phyloP scores from a whole-genome alignment of 2,329 filamentous ascomycete species.

The Aspergillus udagawae region DNA sequence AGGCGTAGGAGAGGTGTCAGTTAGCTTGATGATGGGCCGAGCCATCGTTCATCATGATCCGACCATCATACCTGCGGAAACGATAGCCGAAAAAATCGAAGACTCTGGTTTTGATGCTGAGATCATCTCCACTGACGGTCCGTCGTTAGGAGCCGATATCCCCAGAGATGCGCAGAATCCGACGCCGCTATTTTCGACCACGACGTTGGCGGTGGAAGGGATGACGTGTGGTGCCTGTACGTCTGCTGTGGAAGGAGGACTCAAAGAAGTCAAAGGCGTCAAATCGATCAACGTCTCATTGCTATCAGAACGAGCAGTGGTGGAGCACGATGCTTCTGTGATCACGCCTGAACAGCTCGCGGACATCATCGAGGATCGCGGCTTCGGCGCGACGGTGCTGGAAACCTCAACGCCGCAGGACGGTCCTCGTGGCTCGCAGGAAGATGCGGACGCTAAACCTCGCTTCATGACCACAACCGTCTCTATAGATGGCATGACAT shows the following conservation, averaged over 20 bases:
- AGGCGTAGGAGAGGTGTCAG: conserved; percentile 80
- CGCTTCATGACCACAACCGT: conserved; percentile 69
- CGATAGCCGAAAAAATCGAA: conserved; percentile 81
- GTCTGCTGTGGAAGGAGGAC: conserved; percentile 75
- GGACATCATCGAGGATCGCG: conserved; percentile 62
- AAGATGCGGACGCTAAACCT: conserved; percentile 29
- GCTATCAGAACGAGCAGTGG: conserved; percentile 77
- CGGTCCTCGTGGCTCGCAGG: conserved; percentile 31
- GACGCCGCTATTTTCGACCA: conserved; percentile 51
- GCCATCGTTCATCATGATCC: conserved; percentile 93
- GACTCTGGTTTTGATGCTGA: conserved; percentile 89
- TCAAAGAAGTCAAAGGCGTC: conserved; percentile 70
- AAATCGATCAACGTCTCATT: conserved; percentile 77
- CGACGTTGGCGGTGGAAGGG: conserved; percentile 73
- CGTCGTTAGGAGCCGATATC: conserved; percentile 46
- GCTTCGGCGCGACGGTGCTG: conserved; percentile 75
- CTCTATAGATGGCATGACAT: conserved; percentile 94
- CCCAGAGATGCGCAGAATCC: conserved; percentile 31
- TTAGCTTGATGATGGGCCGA: conserved; percentile 91
- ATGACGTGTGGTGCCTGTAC: conserved; percentile 93
- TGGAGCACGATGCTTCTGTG: conserved; percentile 66
- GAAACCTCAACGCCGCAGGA: conserved; percentile 56
- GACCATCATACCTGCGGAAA: conserved; percentile 65
- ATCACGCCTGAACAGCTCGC: conserved; percentile 53
- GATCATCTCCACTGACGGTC: conserved; percentile 76